Evolutionary conservation across 192 early-diverging fungal genomes (phyloP), one percentile per base, ranked within the genome.

Genomic region (Entophlyctis helioformis): DNA sequence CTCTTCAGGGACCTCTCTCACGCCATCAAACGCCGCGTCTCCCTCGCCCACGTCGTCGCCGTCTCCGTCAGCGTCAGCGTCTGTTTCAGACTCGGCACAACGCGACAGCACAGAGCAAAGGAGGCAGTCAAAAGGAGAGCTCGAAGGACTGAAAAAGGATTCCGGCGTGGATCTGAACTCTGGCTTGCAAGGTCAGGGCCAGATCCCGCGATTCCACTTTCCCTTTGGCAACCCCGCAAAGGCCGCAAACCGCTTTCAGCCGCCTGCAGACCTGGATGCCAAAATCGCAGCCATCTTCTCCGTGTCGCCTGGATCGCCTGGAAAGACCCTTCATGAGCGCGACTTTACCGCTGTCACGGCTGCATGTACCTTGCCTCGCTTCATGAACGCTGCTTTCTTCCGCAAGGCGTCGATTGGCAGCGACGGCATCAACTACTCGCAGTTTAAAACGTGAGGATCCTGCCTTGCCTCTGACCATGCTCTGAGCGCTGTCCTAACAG

Each of bases 371-470:
- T 37, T 67, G 19, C 64, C 64, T 21, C 25, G 53, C 26, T 67
- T 50, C 24, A 35, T 42, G 31, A 67, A 47, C 50, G 16, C 36
- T 21, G 52, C 54, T 0, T 38, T 67, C 19, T 67, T 67, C 46
- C 46, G 44, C 13, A 36, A 33, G n/a, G 41, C 44, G 21, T 10
- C 13, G 8, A n/a, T 11, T 20, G 53, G 22, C 16, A 27, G 18
- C 11, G 38, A n/a, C 6, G 26, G 13, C 11, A 10, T n/a, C 18
- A 23, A 6, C 15, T 16, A 37, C 5, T 9, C 24, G 20, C 21
- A 29, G 2, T 40, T 35, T 24, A 49, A 46, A 5, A 24, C 19
- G 11, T 24, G 24, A 15, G n/a, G 21, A 16, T 5, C 15, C 21
- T 22, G 7, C 21, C 21, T 10, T 43, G 16, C 23, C 21, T 6